phyloP scores from a whole-genome alignment of 257 asterid genomes.

The Ligustrum vulgare region DNA sequence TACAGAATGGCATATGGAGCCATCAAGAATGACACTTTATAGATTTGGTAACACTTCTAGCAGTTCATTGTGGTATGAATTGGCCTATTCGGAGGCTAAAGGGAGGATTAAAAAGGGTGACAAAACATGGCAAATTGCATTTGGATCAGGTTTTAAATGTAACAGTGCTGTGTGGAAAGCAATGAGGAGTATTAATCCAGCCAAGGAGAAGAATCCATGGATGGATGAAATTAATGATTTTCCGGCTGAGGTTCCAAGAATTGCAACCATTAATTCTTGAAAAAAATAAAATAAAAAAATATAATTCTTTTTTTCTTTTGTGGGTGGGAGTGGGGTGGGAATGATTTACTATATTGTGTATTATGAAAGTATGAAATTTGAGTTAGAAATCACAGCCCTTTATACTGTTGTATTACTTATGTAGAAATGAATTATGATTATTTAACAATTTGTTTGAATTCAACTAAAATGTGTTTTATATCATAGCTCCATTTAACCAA shows the following conservation, averaged over 20 bases:
- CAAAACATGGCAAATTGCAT: slow-evolving; percentile 55
- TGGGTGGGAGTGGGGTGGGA: not conserved
- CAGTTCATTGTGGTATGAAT: slow-evolving; percentile 51
- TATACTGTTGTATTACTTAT: not conserved
- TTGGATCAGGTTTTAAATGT: slow-evolving; percentile 60
- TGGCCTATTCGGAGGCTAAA: slow-evolving; percentile 48
- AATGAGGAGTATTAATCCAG: slow-evolving; percentile 36
- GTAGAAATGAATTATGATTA: not conserved
- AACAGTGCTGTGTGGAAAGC: slow-evolving; percentile 59
- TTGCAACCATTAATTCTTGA: slow-evolving; percentile 25
- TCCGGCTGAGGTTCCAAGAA: slow-evolving; percentile 51
- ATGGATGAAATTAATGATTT: slow-evolving; percentile 45
- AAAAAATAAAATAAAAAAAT: too few relatives aligned
- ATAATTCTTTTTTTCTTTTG: not conserved
- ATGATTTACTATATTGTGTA: not conserved
- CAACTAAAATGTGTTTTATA: not conserved
- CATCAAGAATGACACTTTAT: slow-evolving; percentile 54
- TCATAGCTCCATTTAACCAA: not conserved
- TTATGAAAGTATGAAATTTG: not conserved
- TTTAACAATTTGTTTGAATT: not conserved
- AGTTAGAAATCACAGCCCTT: not conserved
- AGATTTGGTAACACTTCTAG: slow-evolving; percentile 56
- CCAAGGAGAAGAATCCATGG: slow-evolving; percentile 50
- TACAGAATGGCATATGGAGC: slow-evolving; percentile 49
- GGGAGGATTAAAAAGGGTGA: slow-evolving; percentile 55